Conservation (phyloP, 2,329 filamentous ascomycete genomes). For the Lecanicillium sp. region DNA sequence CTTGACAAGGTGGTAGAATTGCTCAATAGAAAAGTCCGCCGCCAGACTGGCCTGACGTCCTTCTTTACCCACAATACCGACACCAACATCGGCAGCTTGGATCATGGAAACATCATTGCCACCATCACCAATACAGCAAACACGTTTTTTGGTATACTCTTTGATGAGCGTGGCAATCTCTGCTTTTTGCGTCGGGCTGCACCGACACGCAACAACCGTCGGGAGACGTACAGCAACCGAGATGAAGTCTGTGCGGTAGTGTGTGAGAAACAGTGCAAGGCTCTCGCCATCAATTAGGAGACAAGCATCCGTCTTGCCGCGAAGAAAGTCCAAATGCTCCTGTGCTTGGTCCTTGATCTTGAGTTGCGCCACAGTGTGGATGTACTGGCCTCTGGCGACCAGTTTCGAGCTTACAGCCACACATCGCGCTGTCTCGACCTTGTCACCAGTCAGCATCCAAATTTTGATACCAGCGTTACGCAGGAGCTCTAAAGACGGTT, state of each 20-base stretch:
- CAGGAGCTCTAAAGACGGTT: slow-evolving; percentile 86
- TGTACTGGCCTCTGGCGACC: slow-evolving; percentile 87
- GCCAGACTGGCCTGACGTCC: slow-evolving; percentile 89
- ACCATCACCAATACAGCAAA: slow-evolving; percentile 95
- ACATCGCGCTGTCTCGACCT: slow-evolving; percentile 94
- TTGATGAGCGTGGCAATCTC: slow-evolving; percentile 88
- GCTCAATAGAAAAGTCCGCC: slow-evolving; percentile 92
- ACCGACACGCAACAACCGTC: slow-evolving; percentile 90
- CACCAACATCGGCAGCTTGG: slow-evolving; percentile 93
- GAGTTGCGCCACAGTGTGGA: slow-evolving; percentile 84
- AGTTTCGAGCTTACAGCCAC: slow-evolving; percentile 93
- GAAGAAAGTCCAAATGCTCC: slow-evolving; percentile 80
- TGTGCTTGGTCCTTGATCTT: slow-evolving; percentile 78
- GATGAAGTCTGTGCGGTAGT: slow-evolving; percentile 81
- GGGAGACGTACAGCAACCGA: slow-evolving; percentile 79
- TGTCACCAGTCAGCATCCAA: slow-evolving; percentile 99
- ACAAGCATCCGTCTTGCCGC: slow-evolving; percentile 78
- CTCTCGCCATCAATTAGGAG: slow-evolving; percentile 94
- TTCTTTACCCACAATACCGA: slow-evolving; percentile 97
- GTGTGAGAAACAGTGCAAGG: slow-evolving; percentile 69
- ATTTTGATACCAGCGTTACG: slow-evolving; percentile 98
- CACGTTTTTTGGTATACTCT: slow-evolving; percentile 83
- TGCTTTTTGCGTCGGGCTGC: slow-evolving; percentile 94
- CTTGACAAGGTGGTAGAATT: slow-evolving; percentile 92
- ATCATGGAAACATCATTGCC: slow-evolving; percentile 99